Base-by-base conservation (phyloP, 352 stramenopile genomes). In the Pythium grandisporangium region DNA sequence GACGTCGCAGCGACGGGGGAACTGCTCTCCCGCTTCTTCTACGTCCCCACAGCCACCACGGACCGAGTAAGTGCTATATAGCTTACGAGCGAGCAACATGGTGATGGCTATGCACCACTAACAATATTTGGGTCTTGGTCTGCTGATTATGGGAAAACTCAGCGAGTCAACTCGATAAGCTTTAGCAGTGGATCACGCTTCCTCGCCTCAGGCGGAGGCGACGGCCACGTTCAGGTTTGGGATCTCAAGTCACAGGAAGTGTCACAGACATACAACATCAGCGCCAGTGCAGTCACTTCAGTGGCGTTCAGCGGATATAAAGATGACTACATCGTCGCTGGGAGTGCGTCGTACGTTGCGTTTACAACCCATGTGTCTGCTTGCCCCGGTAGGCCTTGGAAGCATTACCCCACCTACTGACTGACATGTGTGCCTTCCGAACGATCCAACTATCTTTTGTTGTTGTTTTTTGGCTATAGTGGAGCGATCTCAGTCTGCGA, bases 181-280 rank as follows among this genome's bases (percentile, higher is more conserved):
- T 84, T 88, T 26, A 88, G 71, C 45, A 70, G 67, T 26, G 75
- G 75, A 20, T 88, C 71, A 3, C 58, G 75, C 12, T 88, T 85
- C 40, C 56, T 88, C 7, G 70, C 66, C 2, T 79, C 71, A 1
- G 75, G 66, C 1, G 67, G 75, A 3, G 61, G 44, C 17, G 71
- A 88, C 27, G 70, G 75, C 11, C 76, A 55, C 19, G 55, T 84
- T 35, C 69, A 61, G 19, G 69, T 89, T 11, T 89, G 72, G 75
- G 72, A 86, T 25, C 56, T 89, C 17, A 89, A 89, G 45, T 80
- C 70, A 4, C 75, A 86, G 33, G 65, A 86, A 35, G 46, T 84
- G 25, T 76, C 64, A 27, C 72, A 89, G 48, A 65, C 50, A 16
- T 86, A 84, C 45, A 69, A 50, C 36, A 63, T 81, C 42, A 78